Evolutionary conservation across 176 grass and related monocot genomes (phyloP).

Genomic region (Themeda triandra): DNA sequence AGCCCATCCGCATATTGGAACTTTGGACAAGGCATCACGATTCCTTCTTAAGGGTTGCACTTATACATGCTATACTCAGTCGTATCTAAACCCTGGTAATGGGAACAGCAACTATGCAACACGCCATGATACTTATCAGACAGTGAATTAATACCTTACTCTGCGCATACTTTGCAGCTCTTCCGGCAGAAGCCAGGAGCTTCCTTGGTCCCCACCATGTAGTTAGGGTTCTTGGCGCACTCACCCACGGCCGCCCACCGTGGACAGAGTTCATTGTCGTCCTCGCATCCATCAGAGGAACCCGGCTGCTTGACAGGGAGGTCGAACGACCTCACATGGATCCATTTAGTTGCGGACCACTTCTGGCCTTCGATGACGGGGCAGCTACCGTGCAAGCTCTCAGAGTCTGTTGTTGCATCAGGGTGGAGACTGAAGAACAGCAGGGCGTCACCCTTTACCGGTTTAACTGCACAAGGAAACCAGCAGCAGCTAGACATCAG

Average conservation of each 20-base stretch:
- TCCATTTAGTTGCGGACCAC: slow-evolving; percentile 97
- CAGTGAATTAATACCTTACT: slow-evolving; percentile 38
- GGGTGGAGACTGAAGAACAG: slow-evolving; percentile 86
- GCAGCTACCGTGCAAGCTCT: slow-evolving; percentile 88
- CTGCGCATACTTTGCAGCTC: slow-evolving; percentile 66
- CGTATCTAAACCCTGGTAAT: slow-evolving; percentile 17
- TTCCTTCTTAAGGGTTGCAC: background rate
- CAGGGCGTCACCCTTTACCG: slow-evolving; percentile 71
- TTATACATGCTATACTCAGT: slow-evolving; percentile 5
- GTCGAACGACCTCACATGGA: slow-evolving; percentile 88
- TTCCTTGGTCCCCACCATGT: slow-evolving; percentile 81
- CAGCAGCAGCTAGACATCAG: slow-evolving; percentile 10
- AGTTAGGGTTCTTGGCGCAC: slow-evolving; percentile 83
- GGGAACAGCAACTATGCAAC: background rate
- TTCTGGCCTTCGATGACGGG: slow-evolving; percentile 81
- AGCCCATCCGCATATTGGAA: background rate
- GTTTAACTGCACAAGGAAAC: slow-evolving; percentile 54
- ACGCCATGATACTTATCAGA: background rate
- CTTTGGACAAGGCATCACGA: background rate
- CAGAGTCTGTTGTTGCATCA: slow-evolving; percentile 66
- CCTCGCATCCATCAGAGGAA: slow-evolving; percentile 45
- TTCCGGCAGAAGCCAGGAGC: slow-evolving; percentile 81
- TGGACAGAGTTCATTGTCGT: slow-evolving; percentile 54
- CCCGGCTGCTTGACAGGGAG: slow-evolving; percentile 7
- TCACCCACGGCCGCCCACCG: slow-evolving; percentile 83